phyloP scores from a whole-genome alignment of 2,329 filamentous ascomycete species.

The Madurella fahalii region DNA sequence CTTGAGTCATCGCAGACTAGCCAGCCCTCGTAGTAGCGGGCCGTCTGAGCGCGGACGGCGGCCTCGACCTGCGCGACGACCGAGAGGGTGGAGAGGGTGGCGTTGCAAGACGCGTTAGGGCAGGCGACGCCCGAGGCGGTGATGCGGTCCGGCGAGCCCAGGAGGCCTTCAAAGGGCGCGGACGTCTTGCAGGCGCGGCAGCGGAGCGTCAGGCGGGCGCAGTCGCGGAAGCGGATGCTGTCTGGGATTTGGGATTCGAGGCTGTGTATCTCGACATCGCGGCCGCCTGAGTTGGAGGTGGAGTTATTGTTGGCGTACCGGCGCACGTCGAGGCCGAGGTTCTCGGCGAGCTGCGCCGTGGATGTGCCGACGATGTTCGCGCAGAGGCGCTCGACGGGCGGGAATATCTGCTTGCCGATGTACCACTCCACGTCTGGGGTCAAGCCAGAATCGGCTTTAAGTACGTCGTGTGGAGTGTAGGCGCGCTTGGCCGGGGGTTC shows the following conservation, averaged over 20 bases:
- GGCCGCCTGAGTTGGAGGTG: conserved; percentile 39
- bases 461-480: conserved; percentile 77
- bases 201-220: conserved; percentile 68
- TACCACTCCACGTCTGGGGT: conserved; percentile 96
- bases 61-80: conserved; percentile 84
- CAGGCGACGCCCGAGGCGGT: conserved; percentile 74
- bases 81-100: conserved; percentile 63
- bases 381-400: conserved; percentile 94
- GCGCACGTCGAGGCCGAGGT: conserved; percentile 82
- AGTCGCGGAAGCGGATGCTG: conserved; percentile 80
- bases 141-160: conserved; percentile 53
- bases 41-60: conserved; percentile 72
- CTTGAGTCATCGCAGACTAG: conserved; percentile 84
- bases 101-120: conserved; percentile 55
- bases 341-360: conserved; percentile 82
- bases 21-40: conserved; percentile 89
- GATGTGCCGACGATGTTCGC: conserved; percentile 94
- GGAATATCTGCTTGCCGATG: conserved; percentile 96
- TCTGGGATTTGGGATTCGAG: conserved; percentile 94
- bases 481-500: conserved; percentile 83
- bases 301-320: conserved; percentile 61
- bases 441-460: conserved; percentile 70
- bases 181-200: conserved; percentile 75
- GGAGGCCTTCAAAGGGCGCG: conserved; percentile 73
- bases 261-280: conserved; percentile 74